phyloP scores from a whole-genome alignment of 1,139 yeast species.

The Nadsonia commutata region DNA sequence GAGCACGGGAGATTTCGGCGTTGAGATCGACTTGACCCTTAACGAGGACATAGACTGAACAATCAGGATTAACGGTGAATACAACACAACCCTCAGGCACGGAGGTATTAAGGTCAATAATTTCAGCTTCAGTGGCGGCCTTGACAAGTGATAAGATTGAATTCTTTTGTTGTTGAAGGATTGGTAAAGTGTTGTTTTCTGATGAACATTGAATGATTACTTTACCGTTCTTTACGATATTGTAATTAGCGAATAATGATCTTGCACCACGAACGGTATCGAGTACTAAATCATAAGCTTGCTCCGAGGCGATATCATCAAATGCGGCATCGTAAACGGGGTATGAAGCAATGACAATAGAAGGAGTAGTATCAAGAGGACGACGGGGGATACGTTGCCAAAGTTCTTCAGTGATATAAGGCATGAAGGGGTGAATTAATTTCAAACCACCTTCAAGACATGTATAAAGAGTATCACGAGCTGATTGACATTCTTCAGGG shows the following conservation, averaged over 20 bases:
- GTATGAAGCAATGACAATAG: conserved; percentile 70
- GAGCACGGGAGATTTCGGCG: conserved; percentile 73
- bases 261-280: conserved; percentile 86
- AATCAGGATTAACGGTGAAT: conserved; percentile 62
- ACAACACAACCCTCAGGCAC: conserved; percentile 84
- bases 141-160: conserved; percentile 83
- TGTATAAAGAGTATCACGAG: conserved; percentile 86
- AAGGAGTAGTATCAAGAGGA: conserved; percentile 46
- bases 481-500: conserved; percentile 67
- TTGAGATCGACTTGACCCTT: conserved; percentile 92
- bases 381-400: conserved; percentile 97
- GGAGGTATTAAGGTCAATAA: conserved; percentile 37
- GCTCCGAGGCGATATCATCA: conserved; percentile 47
- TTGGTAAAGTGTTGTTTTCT: conserved; percentile 32
- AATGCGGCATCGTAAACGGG: conserved; percentile 53
- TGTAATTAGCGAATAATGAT: conserved; percentile 80
- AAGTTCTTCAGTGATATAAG: conserved; percentile 90
- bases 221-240: conserved; percentile 75
- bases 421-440: conserved; percentile 97
- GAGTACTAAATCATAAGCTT: conserved; percentile 69
- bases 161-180: conserved; percentile 56
- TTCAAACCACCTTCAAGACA: conserved; percentile 84
- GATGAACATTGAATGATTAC: conserved; percentile 60
- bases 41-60: conserved; percentile 79
- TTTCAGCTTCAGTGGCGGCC: conserved; percentile 63